A percentile compares a stretch with the other conserved stretches of the same genome.
Conservation (phyloP, 345 rosid species). For the Lepidium aucheri region DNA sequence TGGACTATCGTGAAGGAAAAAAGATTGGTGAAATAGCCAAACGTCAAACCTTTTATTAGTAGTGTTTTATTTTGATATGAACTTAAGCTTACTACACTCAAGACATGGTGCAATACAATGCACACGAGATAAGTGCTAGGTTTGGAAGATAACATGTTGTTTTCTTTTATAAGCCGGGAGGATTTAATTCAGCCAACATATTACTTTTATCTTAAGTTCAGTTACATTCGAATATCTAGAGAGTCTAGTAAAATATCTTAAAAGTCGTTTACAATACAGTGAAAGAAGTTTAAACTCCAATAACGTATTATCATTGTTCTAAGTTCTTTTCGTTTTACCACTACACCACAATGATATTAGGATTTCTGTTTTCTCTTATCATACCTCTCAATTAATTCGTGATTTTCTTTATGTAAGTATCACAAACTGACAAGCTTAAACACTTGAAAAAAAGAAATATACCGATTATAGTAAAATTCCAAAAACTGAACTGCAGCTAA, state of each 20-base stretch:
- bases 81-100: not conserved
- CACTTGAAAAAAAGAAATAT: not conserved
- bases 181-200: too few species aligned
- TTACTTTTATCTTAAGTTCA: too few species aligned
- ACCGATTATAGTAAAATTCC: not conserved
- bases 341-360: too few species aligned
- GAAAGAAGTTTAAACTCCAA: too few species aligned
- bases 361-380: not conserved
- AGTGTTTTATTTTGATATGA: too few species aligned
- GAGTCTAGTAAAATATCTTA: too few species aligned
- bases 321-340: too few species aligned
- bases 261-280: too few species aligned
- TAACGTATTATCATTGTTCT: too few species aligned
- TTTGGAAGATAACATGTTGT: not conserved
- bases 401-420: not conserved
- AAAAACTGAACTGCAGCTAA: not conserved
- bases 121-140: not conserved
- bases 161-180: too few species aligned
- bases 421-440: not conserved
- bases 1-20: not conserved
- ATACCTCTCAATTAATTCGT: not conserved
- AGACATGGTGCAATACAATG: not conserved
- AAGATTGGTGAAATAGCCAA: not conserved
- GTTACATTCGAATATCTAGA: too few species aligned
- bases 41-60: too few species aligned